Percentiles rank a stretch among this genome's conserved stretches.
phyloP scores from a whole-genome alignment of 2,329 filamentous ascomycete genomes.

The Arthroderma sp. region DNA sequence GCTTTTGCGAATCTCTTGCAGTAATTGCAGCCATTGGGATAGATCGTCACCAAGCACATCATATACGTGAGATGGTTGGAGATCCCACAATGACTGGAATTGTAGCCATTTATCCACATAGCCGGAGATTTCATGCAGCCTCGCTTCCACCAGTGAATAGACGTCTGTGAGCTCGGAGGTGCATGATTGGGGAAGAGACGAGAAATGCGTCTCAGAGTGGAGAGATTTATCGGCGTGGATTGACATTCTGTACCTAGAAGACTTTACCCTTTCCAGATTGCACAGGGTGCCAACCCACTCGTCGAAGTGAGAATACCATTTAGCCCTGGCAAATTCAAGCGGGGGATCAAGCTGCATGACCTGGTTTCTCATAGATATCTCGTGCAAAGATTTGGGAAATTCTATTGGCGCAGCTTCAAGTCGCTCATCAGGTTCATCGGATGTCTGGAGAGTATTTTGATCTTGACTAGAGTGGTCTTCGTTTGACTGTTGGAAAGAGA shows the following conservation, averaged over 20 bases:
- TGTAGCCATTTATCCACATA: conserved; percentile 98
- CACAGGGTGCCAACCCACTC: conserved; percentile 88
- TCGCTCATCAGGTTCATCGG: conserved; percentile 18
- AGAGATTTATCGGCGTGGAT: conserved; percentile 37
- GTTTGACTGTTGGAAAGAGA: conserved; percentile 52
- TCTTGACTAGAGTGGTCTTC: conserved; percentile 8
- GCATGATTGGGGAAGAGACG: conserved; percentile 71
- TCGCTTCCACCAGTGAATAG: conserved; percentile 71
- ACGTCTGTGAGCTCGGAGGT: conserved; percentile 66
- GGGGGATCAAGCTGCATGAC: conserved; percentile 94
- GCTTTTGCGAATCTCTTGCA: conserved; percentile 95
- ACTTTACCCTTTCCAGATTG: conserved; percentile 86
- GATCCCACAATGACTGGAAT: conserved; percentile 96
- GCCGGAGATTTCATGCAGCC: conserved; percentile 61
- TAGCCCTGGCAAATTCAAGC: conserved; percentile 77
- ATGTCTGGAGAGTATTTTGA: conserved; percentile 10
- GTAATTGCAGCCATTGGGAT: conserved; percentile 79
- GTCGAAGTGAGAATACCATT: conserved; percentile 86
- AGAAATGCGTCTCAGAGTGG: conserved; percentile 49
- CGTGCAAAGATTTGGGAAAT: conserved; percentile 54
- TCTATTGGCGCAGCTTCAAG: conserved; percentile 17
- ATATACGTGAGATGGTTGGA: conserved; percentile 91
- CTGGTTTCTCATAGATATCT: conserved; percentile 96
- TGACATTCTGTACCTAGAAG: conserved; percentile 85
- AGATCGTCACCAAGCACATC: conserved; percentile 83